phyloP scores from a whole-genome alignment of 2,329 filamentous ascomycete species.

The Microsporum ferrugineum region DNA sequence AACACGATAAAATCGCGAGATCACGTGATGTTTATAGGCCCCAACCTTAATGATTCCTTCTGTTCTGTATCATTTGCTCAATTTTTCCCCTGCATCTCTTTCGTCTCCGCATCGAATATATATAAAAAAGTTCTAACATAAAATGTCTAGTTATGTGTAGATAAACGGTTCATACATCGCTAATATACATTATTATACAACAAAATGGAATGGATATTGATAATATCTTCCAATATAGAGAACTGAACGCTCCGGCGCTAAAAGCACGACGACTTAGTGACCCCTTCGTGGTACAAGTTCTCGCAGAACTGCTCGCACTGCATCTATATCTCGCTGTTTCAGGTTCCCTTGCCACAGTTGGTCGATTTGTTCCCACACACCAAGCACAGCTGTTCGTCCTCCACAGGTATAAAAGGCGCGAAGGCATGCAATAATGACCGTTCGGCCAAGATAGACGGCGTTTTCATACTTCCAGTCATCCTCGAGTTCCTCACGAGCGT shows the following conservation, averaged over 20 bases:
- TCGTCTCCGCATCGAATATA: too few species aligned
- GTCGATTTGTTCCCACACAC: constrained; percentile 31
- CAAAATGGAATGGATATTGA: not conserved
- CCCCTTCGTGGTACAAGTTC: constrained; percentile 19
- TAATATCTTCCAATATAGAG: not conserved
- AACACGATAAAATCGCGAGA: not conserved
- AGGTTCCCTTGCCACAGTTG: constrained; percentile 30
- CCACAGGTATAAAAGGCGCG: constrained; percentile 31
- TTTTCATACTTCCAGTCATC: constrained; percentile 27
- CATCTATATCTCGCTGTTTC: constrained; percentile 26
- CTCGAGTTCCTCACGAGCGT: constrained; percentile 8
- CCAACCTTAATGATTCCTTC: too few species aligned
- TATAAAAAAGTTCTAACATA: too few species aligned
- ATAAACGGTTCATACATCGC: not conserved
- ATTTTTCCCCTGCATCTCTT: too few species aligned
- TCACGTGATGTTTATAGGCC: not conserved
- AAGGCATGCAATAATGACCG: constrained; percentile 29
- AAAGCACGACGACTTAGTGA: not conserved
- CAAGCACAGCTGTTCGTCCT: constrained; percentile 26
- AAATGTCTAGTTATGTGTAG: not conserved
- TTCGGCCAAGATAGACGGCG: constrained; percentile 32
- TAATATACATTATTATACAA: not conserved
- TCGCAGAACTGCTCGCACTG: constrained; percentile 29
- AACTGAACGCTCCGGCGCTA: not conserved
- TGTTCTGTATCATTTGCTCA: too few species aligned